Base-by-base conservation (phyloP, 495 filamentous ascomycete genomes). In the Parathielavia appendiculata region DNA sequence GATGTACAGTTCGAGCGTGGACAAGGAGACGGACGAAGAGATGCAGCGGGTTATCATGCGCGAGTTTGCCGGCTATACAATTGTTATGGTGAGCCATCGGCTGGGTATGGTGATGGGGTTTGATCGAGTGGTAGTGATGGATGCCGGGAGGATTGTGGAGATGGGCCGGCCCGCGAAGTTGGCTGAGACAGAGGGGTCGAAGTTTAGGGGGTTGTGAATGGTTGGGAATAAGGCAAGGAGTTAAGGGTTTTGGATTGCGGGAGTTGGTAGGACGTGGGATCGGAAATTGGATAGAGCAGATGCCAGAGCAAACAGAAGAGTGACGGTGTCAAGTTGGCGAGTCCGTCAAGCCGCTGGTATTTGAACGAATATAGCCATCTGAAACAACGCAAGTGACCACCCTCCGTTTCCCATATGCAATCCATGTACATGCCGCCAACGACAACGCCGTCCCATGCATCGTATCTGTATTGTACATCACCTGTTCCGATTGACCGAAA, bases 401-500 rank as follows among this genome's bases (percentile, higher is more conserved):
- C 35, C 22, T 11, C 45, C 23, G 45, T 17, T n/a, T 32, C 23
- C 45, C 26, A 30, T 32, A 50, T 50, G 32, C 47, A 19, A 20
- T 36, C 16, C 22, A 14, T 39, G 22, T 8, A 19, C 19, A 23
- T 2, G 26, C n/a, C 34, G n/a, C 48, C 35, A 52, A 52, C 19
- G 49, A 44, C 47, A 40, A 59, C 56, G 50, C 58, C 58, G 35
- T 55, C 16, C 60, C 45, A 58, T 62, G 43, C 59, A 62, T 7
- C 20, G 6, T 43, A 22, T 26, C 43, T 51, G 19, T 49, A n/a
- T 34, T 51, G 19, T 49, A n/a, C 48, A 40, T 68, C 56, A 68
- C 38, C 75, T 66, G 63, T 76, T 91, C 30, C 92, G 80, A 71
- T 96, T 97, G 36, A 86, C 83, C 20, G 88, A 77, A 85, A 91